Evolutionary conservation across 75 land plant genomes (phyloP).

Genomic region (Pseudotsuga menziesii): DNA sequence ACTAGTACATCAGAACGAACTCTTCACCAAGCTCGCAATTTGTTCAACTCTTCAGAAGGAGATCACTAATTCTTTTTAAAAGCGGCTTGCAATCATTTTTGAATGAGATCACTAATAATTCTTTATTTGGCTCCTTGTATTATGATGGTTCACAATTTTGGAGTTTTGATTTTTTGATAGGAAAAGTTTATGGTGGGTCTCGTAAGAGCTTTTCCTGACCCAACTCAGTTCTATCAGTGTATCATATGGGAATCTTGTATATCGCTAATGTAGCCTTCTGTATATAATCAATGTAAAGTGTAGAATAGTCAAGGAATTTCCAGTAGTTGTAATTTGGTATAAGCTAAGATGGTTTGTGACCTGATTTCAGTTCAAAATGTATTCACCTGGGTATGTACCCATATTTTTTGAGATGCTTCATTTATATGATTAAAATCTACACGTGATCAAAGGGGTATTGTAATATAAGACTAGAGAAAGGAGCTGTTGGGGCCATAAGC

Average conservation of each 20-base stretch:
- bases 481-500: no score
- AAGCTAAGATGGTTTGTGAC: constrained; percentile 1
- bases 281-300: constrained; percentile 11
- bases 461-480: no score
- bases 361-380: neutral
- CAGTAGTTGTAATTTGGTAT: constrained; percentile 1
- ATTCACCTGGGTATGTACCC: constrained; percentile 8
- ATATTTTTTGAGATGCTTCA: neutral
- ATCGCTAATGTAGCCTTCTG: constrained; percentile 4
- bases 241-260: constrained; percentile 1
- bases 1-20: constrained; percentile 26
- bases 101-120: constrained; percentile 7
- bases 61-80: neutral
- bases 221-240: constrained; percentile 2
- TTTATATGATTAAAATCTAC: neutral
- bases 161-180: constrained; percentile 4
- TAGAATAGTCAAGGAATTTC: neutral
- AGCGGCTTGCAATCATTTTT: constrained; percentile 4
- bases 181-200: neutral
- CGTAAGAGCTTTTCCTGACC: neutral
- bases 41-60: constrained; percentile 14
- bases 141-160: constrained; percentile 11
- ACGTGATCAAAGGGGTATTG: no score
- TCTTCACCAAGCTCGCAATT: constrained; percentile 18
- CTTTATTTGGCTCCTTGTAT: neutral